A percentile compares a stretch with the other conserved stretches of the same genome.
Evolutionary conservation across 805 yeast species (phyloP).

Genomic region (Saccharomycopsis fibuligera): DNA sequence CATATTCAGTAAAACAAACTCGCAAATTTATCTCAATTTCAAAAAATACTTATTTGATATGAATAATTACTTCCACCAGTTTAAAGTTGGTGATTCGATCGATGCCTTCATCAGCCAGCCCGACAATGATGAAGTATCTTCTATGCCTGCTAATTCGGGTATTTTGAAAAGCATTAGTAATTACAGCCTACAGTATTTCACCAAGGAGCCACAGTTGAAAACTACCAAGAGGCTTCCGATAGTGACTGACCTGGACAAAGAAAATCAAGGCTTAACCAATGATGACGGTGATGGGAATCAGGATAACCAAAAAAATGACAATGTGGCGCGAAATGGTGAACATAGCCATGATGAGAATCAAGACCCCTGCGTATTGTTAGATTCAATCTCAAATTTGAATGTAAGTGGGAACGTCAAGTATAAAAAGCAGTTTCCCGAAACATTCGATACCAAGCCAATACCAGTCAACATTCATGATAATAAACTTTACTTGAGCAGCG

Average conservation of each 20-base stretch:
- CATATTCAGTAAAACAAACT: background rate
- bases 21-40: slow-evolving; percentile 16
- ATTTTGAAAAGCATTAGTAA: slow-evolving; percentile 19
- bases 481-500: slow-evolving; percentile 12
- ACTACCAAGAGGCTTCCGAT: background rate
- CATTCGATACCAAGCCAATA: slow-evolving; percentile 17
- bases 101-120: slow-evolving; percentile 4
- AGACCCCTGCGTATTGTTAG: slow-evolving; percentile 1
- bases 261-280: background rate
- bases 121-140: background rate
- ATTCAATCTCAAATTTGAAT: slow-evolving; percentile 1
- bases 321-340: background rate
- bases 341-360: slow-evolving; percentile 1
- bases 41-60: slow-evolving; percentile 18
- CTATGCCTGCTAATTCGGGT: background rate
- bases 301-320: background rate
- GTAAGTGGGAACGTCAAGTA: background rate
- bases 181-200: slow-evolving; percentile 14
- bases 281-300: background rate
- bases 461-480: slow-evolving; percentile 20
- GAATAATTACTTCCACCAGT: slow-evolving; percentile 20
- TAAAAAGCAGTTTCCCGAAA: slow-evolving; percentile 15
- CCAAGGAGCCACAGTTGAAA: background rate
- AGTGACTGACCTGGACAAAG: background rate
- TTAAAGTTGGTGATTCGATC: slow-evolving; percentile 11